Evolutionary conservation across 1,284 basidiomycete species (phyloP).

Genomic region (Takashimella tepidaria): DNA sequence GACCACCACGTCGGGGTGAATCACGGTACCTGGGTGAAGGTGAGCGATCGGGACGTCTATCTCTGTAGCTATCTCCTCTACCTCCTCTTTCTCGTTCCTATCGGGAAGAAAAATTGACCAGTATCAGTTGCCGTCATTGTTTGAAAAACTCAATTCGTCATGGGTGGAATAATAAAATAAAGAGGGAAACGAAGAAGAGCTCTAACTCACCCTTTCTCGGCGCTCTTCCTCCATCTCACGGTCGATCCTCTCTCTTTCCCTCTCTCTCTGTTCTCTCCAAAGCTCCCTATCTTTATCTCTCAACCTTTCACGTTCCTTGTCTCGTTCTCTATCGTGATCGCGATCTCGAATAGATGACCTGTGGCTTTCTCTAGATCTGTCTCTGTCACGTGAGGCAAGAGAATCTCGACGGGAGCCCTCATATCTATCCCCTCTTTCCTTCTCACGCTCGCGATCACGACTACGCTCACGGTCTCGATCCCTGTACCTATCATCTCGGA

Average conservation of each 20-base stretch:
- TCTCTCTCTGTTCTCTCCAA: slow-evolving; percentile 40
- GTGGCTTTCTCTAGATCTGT: slow-evolving; percentile 31
- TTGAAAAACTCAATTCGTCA: too few relatives aligned
- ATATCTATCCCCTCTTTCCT: slow-evolving; percentile 15
- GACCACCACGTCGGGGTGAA: slow-evolving; percentile 40
- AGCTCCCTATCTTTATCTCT: slow-evolving; percentile 15
- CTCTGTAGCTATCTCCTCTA: neutral
- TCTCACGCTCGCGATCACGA: slow-evolving; percentile 22
- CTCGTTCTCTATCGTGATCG: slow-evolving; percentile 6
- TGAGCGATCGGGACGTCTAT: slow-evolving; percentile 46
- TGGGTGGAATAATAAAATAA: too few relatives aligned
- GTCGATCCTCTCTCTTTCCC: slow-evolving; percentile 37
- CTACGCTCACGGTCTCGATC: slow-evolving; percentile 9
- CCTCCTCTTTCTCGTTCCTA: neutral
- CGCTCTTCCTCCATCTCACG: slow-evolving; percentile 42
- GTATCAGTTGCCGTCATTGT: neutral
- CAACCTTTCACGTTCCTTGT: slow-evolving; percentile 6
- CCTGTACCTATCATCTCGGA: slow-evolving; percentile 14
- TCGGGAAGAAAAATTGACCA: too few relatives aligned
- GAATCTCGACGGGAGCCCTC: slow-evolving; percentile 15
- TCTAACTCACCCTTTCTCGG: slow-evolving; percentile 23
- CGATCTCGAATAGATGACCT: slow-evolving; percentile 13
- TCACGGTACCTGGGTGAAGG: slow-evolving; percentile 67
- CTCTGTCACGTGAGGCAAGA: slow-evolving; percentile 9
- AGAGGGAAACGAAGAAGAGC: slow-evolving; percentile 17